Conservation (phyloP, 2,329 filamentous ascomycete species). For the Achaetomium macrosporum region DNA sequence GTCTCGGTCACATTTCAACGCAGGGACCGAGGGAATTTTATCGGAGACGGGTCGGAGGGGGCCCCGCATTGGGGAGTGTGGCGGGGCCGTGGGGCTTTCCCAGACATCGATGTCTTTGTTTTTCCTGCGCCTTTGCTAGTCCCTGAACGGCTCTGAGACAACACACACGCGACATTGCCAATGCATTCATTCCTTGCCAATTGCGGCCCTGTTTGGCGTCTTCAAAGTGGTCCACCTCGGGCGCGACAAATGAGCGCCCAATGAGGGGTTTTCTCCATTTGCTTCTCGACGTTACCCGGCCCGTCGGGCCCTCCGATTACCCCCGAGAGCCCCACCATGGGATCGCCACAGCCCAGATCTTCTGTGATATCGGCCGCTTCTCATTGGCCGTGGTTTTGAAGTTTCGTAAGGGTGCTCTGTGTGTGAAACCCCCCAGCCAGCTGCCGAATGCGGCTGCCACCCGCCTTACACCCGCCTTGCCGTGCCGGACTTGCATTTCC, state of each 20-base stretch:
- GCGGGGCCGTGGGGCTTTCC: conserved; percentile 9
- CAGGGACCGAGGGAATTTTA: conserved; percentile 16
- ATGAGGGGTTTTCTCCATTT: conserved; percentile 2
- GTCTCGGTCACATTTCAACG: conserved; percentile 11
- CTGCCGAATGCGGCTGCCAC: conserved; percentile 1
- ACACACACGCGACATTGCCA: conserved; percentile 4
- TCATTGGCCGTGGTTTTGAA: not conserved
- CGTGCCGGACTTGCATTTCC: not conserved
- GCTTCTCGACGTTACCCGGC: conserved; percentile 9
- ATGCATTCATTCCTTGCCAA: not conserved
- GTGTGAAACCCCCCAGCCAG: conserved; percentile 1
- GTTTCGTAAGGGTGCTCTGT: conserved; percentile 11
- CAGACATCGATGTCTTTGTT: conserved; percentile 6
- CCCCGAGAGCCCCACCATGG: conserved; percentile 7
- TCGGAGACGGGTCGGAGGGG: conserved; percentile 10
- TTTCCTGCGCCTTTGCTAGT: not conserved
- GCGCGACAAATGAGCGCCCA: not conserved
- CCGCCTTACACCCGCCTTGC: conserved; percentile 1
- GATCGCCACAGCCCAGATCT: conserved; percentile 11
- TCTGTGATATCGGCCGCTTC: not conserved
- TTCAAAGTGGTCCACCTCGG: not conserved
- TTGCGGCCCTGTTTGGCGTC: not conserved
- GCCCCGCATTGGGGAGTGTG: conserved; percentile 11
- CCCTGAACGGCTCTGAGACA: not conserved
- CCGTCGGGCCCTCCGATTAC: conserved; percentile 10